Evolutionary conservation across 2,329 filamentous ascomycete species (phyloP).

Genomic region (Penicillium olsonii): DNA sequence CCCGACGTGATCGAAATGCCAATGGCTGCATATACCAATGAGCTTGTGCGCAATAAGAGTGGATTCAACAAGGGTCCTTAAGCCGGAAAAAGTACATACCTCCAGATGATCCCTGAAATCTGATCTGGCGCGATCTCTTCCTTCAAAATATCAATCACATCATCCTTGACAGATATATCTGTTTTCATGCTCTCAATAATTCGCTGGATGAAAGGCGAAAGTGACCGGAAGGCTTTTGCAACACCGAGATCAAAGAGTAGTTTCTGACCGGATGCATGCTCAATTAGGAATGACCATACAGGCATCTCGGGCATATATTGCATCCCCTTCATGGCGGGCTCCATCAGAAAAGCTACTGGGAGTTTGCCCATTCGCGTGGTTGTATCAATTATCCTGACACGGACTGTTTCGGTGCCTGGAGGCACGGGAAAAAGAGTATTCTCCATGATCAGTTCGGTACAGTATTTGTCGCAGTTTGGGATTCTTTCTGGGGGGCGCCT

Average conservation of each 20-base stretch:
- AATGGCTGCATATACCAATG: slow-evolving; percentile 17
- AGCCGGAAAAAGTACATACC: background rate
- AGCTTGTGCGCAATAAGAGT: background rate
- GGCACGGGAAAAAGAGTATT: slow-evolving; percentile 2
- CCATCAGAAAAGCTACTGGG: slow-evolving; percentile 6
- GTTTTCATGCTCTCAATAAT: background rate
- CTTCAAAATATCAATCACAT: slow-evolving; percentile 9
- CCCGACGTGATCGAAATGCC: slow-evolving; percentile 47
- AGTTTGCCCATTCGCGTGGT: slow-evolving; percentile 8
- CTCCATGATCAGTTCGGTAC: background rate
- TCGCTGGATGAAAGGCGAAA: slow-evolving; percentile 28
- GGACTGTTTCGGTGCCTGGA: slow-evolving; percentile 1
- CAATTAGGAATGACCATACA: slow-evolving; percentile 25
- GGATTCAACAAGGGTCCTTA: background rate
- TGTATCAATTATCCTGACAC: slow-evolving; percentile 15
- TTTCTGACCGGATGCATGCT: slow-evolving; percentile 36
- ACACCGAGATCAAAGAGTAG: slow-evolving; percentile 52
- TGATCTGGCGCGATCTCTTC: background rate
- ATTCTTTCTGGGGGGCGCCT: background rate
- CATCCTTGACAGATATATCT: slow-evolving; percentile 3
- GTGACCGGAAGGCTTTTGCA: slow-evolving; percentile 48
- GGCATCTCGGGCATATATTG: slow-evolving; percentile 1
- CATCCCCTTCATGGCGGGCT: slow-evolving; percentile 8
- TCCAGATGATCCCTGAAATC: slow-evolving; percentile 11
- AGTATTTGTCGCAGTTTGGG: background rate